phyloP scores from a whole-genome alignment of 805 yeast species.

The Saccharomycopsis selenospora region DNA sequence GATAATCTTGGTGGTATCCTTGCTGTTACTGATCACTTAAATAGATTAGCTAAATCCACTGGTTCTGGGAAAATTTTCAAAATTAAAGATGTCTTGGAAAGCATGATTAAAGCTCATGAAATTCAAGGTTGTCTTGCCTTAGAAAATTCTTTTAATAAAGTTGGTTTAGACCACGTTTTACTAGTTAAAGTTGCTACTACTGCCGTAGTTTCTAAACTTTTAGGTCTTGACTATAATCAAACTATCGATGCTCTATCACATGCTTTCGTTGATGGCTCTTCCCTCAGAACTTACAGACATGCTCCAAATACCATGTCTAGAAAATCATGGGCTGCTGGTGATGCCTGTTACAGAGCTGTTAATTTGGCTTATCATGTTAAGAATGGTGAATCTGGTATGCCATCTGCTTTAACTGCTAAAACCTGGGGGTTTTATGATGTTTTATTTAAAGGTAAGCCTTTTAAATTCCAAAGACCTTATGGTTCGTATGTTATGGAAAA shows the following conservation, averaged over 20 bases:
- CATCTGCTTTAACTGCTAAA: constrained; percentile 48
- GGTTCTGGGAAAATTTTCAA: constrained; percentile 37
- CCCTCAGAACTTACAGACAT: constrained; percentile 54
- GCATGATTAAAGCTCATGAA: constrained; percentile 59
- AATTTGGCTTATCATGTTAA: constrained; percentile 46
- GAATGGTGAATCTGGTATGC: constrained; percentile 49
- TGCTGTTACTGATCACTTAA: constrained; percentile 50
- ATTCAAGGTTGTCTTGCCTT: constrained; percentile 53
- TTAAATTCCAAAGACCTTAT: constrained; percentile 46
- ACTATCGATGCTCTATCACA: constrained; percentile 51
- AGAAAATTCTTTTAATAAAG: constrained; percentile 53
- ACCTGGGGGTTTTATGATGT: constrained; percentile 63
- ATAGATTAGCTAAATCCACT: constrained; percentile 37
- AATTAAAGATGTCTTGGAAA: constrained; percentile 43
- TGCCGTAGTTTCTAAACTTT: constrained; percentile 48
- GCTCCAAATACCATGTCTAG: constrained; percentile 59
- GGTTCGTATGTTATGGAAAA: constrained; percentile 60
- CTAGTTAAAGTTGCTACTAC: constrained; percentile 55
- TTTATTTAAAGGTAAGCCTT: constrained; percentile 44
- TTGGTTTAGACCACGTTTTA: constrained; percentile 54
- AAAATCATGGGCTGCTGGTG: constrained; percentile 66
- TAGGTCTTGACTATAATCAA: constrained; percentile 44
- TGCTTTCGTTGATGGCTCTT: constrained; percentile 55
- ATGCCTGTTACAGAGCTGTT: constrained; percentile 53
- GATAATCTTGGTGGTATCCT: constrained; percentile 54